Percentiles rank a stretch among this genome's conserved stretches.
Conservation (phyloP, 2,329 filamentous ascomycete genomes). For the Cladosporium sp. region DNA sequence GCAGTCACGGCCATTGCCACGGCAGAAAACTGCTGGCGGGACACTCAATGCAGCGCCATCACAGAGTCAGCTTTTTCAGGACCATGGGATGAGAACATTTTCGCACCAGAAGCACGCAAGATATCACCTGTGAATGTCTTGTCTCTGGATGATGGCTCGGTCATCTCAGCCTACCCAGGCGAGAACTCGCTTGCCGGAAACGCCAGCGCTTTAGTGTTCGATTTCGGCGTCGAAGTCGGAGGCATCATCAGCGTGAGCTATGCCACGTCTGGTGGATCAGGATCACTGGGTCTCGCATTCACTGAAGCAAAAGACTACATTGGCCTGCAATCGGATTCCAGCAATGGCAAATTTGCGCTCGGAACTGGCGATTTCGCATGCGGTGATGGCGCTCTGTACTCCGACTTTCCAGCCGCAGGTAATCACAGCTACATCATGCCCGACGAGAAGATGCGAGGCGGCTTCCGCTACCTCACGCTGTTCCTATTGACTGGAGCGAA, state of each 20-base stretch:
- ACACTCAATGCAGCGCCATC: slow-evolving; percentile 57
- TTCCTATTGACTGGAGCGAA: slow-evolving; percentile 33
- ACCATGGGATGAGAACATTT: slow-evolving; percentile 61
- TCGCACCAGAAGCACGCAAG: slow-evolving; percentile 55
- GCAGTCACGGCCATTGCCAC: background rate
- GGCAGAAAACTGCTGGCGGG: slow-evolving; percentile 54
- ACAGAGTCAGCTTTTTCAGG: slow-evolving; percentile 56
- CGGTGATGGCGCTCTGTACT: slow-evolving; percentile 50
- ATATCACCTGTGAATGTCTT: slow-evolving; percentile 52
- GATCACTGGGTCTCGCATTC: slow-evolving; percentile 44
- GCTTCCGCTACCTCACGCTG: slow-evolving; percentile 57
- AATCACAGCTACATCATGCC: slow-evolving; percentile 24
- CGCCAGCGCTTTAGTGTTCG: slow-evolving; percentile 57
- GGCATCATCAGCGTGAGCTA: slow-evolving; percentile 58
- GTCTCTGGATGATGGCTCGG: slow-evolving; percentile 38
- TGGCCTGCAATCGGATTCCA: slow-evolving; percentile 48
- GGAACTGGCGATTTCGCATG: slow-evolving; percentile 33
- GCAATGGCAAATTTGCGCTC: slow-evolving; percentile 42
- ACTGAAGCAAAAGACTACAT: slow-evolving; percentile 48
- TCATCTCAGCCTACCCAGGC: slow-evolving; percentile 38
- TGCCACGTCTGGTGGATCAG: slow-evolving; percentile 43
- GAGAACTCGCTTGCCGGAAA: slow-evolving; percentile 45
- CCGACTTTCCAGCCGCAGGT: slow-evolving; percentile 41
- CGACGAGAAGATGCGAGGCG: slow-evolving; percentile 49
- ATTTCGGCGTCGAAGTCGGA: slow-evolving; percentile 62